Evolutionary conservation across 148 eudicot species (phyloP).

Genomic region (Vaccinium corymbosum): DNA sequence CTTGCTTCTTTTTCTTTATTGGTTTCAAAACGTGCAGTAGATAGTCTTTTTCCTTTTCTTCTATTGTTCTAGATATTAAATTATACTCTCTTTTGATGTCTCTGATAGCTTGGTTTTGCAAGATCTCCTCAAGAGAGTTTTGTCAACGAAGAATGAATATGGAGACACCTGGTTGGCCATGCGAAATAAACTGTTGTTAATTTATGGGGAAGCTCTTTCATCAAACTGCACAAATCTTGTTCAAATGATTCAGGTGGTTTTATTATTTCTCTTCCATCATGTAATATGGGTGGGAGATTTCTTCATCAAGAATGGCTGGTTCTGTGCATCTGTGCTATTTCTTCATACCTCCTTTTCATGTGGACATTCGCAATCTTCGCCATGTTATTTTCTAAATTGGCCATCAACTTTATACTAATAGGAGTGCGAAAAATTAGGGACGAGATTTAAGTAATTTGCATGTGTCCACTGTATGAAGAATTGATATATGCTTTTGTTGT

Average conservation of each 20-base stretch:
- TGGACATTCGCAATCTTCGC: background rate
- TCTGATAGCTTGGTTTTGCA: slow-evolving; percentile 65
- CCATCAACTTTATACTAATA: background rate
- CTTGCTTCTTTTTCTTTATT: slow-evolving; percentile 5
- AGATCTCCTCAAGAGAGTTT: slow-evolving; percentile 73
- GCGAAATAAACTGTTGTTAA: slow-evolving; percentile 53
- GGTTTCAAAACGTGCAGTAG: background rate
- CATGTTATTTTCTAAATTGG: background rate
- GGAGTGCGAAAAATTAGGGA: background rate
- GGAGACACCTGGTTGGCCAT: slow-evolving; percentile 55
- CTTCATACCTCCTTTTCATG: background rate
- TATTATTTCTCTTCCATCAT: slow-evolving; percentile 23
- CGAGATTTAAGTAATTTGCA: background rate
- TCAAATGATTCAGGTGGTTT: slow-evolving; percentile 78
- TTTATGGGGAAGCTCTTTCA: slow-evolving; percentile 72
- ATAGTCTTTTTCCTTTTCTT: slow-evolving; percentile 1
- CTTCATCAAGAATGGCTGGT: slow-evolving; percentile 3
- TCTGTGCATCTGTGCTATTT: slow-evolving; percentile 7
- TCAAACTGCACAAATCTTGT: slow-evolving; percentile 66
- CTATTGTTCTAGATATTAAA: slow-evolving; percentile 23
- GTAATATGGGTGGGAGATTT: slow-evolving; percentile 12
- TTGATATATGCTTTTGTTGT: background rate
- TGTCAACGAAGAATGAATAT: slow-evolving; percentile 45
- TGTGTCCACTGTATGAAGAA: background rate
- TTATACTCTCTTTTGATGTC: slow-evolving; percentile 30